Base-by-base conservation (phyloP, 2,329 filamentous ascomycete genomes). In the Botrytis elliptica region DNA sequence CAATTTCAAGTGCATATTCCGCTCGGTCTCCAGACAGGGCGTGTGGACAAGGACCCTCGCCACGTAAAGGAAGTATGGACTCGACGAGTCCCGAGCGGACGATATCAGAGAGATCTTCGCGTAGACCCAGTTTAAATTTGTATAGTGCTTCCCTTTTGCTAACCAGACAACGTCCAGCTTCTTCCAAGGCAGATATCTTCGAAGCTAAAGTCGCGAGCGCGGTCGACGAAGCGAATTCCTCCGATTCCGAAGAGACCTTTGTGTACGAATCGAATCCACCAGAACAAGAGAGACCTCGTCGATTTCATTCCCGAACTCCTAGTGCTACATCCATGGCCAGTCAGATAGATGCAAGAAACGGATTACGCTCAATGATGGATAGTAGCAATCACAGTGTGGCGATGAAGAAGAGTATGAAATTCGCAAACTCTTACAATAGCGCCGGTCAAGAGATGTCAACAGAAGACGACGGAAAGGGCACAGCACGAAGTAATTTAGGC, bases 211-310 rank as follows among this genome's bases (percentile, higher is more conserved):
- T 99, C 77, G 95, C 95, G 69, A 98, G 91, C 82, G 95, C 95
- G 14, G 94, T 99, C 70, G 95, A 98, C 81, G 95, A 98, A 82
- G 94, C 94, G 63, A 93, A 98, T 82, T 97, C 95, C 20, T 98
- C 95, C 10, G 96, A 99, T 82, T 98, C 95, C 1, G 96, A 98
- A 80, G 96, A 98, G 83, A 98, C 96, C 0, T 99, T 98, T 82
- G 96, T 99, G 25, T 99, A 99, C 84, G 96, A 99, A 83, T 98
- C 96, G 40, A 99, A 99, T 80, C 96, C 95, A 16, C 93, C 93
- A 70, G 90, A 92, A 77, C 83, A 81, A 68, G 86, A 84, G 67
- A 89, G 91, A 71, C 86, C 89, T 59, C 88, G 88, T n/a, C 88
- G 90, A 76, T 89, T 94, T 75, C 95, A 98, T 83, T 98, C 95